phyloP scores from a whole-genome alignment of 768 basidiomycete genomes.

The Mycena floridula region DNA sequence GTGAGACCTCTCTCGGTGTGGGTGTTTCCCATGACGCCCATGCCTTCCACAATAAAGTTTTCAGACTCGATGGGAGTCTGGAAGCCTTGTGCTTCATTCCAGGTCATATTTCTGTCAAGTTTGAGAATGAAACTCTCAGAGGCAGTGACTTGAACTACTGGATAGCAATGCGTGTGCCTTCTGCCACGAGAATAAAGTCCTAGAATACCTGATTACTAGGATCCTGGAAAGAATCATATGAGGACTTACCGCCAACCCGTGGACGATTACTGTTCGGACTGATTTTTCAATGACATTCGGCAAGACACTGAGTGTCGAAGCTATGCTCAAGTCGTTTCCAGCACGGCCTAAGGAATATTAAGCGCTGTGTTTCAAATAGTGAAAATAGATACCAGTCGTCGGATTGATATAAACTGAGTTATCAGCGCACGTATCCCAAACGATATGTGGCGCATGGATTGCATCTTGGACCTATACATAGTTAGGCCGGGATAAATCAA shows the following conservation, averaged over 20 bases:
- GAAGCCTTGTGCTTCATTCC: slow-evolving; percentile 62
- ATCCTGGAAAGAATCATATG: slow-evolving; percentile 7
- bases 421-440: slow-evolving; percentile 51
- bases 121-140: no score
- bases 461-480: slow-evolving; percentile 43
- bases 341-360: no score
- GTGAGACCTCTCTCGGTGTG: slow-evolving; percentile 61
- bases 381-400: slow-evolving; percentile 23
- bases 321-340: slow-evolving; percentile 47
- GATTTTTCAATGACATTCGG: slow-evolving; percentile 70
- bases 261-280: slow-evolving; percentile 55
- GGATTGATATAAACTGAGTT: slow-evolving; percentile 47
- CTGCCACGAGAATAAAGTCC: slow-evolving; percentile 37
- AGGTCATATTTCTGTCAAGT: slow-evolving; percentile 42
- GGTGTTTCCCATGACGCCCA: slow-evolving; percentile 55
- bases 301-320: slow-evolving; percentile 56
- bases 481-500: no score
- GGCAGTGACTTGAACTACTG: slow-evolving; percentile 35
- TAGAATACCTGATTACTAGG: slow-evolving; percentile 6
- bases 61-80: slow-evolving; percentile 55
- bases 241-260: slow-evolving; percentile 54
- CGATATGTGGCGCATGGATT: slow-evolving; percentile 61
- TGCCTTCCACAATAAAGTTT: slow-evolving; percentile 54
- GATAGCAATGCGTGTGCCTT: slow-evolving; percentile 49
- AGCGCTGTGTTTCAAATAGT: no score